Base-by-base conservation (phyloP, 2,329 filamentous ascomycete genomes). In the Diaporthe australafricana region DNA sequence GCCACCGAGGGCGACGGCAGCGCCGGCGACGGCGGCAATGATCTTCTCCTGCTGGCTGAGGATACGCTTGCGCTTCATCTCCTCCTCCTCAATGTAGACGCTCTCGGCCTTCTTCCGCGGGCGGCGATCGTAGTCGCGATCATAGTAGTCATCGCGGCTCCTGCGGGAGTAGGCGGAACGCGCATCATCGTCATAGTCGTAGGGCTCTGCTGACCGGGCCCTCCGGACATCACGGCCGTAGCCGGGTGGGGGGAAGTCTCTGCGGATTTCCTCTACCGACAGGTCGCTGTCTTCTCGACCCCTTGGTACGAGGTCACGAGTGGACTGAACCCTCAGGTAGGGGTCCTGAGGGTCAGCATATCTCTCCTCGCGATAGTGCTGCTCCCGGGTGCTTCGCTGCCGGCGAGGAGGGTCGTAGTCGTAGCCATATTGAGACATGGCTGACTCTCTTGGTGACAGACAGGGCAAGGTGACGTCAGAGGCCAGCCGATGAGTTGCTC, bases 181-280 rank as follows among this genome's bases (percentile, higher is more conserved):
- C 16, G 47, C 70, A 48, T 90, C 88, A 75, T 91, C 87, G 74
- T 90, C 86, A 78, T 90, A 88, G 71, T 91, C 88, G 79, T 91
- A 88, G 56, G 87, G 86, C 70, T 91, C 91, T 70, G 88, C 88
- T 8, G 92, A 93, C 77, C 91, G 88, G 76, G 91, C 86, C 71
- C 92, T 89, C 75, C 89, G 88, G 47, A 87, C 78, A 73, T 89
- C 88, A 70, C 81, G 75, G n/a, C 78, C 80, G 73, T 86, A 84
- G 47, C 87, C 90, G 7, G 91, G 92, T 8, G 94, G 93, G 40
- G 94, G 94, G 78, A 97, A 97, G 76, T 97, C 93, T 76, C 94
- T 91, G 75, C 90, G 90, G 73, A 97, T 90, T 83, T 97, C 94
- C 83, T 98, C 95, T 79, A 97, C 83, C 2, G 91, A 91, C 32